Conservation (phyloP, 1,284 basidiomycete species). For the Leccinum subatratum region DNA sequence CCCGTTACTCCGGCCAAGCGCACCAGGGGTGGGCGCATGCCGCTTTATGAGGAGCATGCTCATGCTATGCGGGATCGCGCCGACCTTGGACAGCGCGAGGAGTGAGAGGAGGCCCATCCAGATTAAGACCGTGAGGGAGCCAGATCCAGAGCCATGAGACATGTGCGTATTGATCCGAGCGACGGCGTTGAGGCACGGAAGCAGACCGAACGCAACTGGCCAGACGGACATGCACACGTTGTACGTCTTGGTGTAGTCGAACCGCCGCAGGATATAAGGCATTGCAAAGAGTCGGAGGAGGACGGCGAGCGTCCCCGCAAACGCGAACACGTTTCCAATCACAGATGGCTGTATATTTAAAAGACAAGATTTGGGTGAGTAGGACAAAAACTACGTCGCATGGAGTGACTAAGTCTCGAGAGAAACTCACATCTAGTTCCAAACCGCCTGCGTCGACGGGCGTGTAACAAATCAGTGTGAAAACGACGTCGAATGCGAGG, state of each 20-base stretch:
- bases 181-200: conserved; percentile 21
- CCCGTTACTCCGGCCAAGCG: conserved; percentile 22
- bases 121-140: background rate
- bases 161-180: conserved; percentile 2
- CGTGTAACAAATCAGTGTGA: conserved; percentile 23
- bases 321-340: conserved; percentile 20
- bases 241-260: conserved; percentile 22
- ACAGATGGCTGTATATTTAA: conserved; percentile 13
- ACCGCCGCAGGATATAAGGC: conserved; percentile 19
- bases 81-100: conserved; percentile 22
- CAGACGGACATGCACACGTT: conserved; percentile 23
- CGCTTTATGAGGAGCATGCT: conserved; percentile 23
- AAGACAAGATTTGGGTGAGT: no score
- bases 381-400: background rate
- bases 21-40: conserved; percentile 12
- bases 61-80: conserved; percentile 15
- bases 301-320: conserved; percentile 16
- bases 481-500: conserved; percentile 21
- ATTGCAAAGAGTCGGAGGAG: conserved; percentile 17
- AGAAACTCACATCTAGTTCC: conserved; percentile 20
- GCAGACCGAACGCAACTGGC: conserved; percentile 16
- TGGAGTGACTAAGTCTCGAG: background rate
- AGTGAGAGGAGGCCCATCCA: conserved; percentile 18
- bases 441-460: conserved; percentile 18
- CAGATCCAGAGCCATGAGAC: background rate